Evolutionary conservation across 306 rosid genomes (phyloP), one percentile per base, ranked within the genome.

Genomic region (Quercus parvula): DNA sequence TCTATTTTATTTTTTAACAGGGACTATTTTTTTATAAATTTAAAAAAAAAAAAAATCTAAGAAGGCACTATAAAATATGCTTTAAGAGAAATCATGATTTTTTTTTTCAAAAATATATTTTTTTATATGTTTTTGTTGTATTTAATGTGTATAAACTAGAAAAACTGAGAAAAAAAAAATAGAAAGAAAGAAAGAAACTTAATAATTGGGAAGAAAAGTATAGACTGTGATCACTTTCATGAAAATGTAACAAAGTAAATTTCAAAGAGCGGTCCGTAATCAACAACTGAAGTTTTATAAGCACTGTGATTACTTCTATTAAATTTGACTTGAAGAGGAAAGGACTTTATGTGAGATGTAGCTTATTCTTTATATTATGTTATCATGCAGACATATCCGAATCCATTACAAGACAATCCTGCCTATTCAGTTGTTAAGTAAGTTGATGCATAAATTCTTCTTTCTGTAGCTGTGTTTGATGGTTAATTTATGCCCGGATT

Each of bases 351-450:
- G 24, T 67, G 59, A 66, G 72, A 18, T 51, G 17, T 13, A 62
- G 20, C 69, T 31, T 67, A 5, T 41, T 62, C 18, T 80, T 20
- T 5, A 5, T 68, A 12, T 14, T 24, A 14, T 41, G 5, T 57
- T 30, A 31, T 38, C 20, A 14, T 84, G 79, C 86, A 85, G 90
- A 85, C 85, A 20, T 81, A 78, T 81, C 81, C 76, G 6, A 86
- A 88, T 61, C 91, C 89, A 10, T 75, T 88, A 56, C 86, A 85
- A 77, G 87, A 81, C 75, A 85, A 81, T 78, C 89, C 91, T 68
- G 81, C 91, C 17, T 88, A 88, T 77, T 85, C 89, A 30, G 87
- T 67, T 17, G 89, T 81, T 3, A 85, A 83, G 90, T 87, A 78
- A 79, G 90, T 80, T 57, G 4, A 2, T 15, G n/a, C 17, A 6